Base-by-base conservation (phyloP, 2,329 filamentous ascomycete species). In the Diaporthe velutina region DNA sequence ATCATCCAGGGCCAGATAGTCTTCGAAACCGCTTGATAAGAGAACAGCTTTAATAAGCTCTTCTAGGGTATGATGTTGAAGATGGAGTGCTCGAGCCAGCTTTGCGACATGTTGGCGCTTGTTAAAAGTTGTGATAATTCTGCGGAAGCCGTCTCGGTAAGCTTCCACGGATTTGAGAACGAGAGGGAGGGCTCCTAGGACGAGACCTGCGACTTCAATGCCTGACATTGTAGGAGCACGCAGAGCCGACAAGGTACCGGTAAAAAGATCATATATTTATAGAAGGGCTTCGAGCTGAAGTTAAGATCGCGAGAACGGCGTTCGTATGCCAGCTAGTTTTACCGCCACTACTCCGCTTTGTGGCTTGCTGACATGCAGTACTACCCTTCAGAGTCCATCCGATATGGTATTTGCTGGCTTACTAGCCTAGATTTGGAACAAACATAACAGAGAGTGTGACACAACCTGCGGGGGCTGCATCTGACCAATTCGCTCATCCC, bases 71-170 rank as follows among this genome's bases (percentile, higher is more conserved):
- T 17, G 40, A n/a, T 71, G 54, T 55, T 74, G 72, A 22, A 33
- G 17, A 40, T 30, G 42, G 8, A 74, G 54, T 17, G 72, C 72
- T 12, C 72, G 54, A 33, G 64, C 61, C 58, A 74, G 72, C 42
- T 74, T 74, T 22, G 30, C 72, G 25, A 74, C 64, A 52, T 74
- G 55, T n/a, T 61, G 45, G 22, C 70, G 70, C 57, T 71, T 71
- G 17, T 30, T 58, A 4, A 71, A 61, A 9, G 54, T 4, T 33
- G 30, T 48, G 12, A 3, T 22, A 30, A 58, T 12, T 55, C 70
- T 50, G 40, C 70, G 52, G 13, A 61, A 22, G 28, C 70, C 22
- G 13, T 61, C n/a, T 40, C 40, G 50, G 8, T 71, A 61, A 28
- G 17, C 38, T 40, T 71, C 70, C 38, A 71, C 67, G 2, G 55